Base-by-base conservation (phyloP, 1,284 basidiomycete species). In the Phellinidium pouzarii region DNA sequence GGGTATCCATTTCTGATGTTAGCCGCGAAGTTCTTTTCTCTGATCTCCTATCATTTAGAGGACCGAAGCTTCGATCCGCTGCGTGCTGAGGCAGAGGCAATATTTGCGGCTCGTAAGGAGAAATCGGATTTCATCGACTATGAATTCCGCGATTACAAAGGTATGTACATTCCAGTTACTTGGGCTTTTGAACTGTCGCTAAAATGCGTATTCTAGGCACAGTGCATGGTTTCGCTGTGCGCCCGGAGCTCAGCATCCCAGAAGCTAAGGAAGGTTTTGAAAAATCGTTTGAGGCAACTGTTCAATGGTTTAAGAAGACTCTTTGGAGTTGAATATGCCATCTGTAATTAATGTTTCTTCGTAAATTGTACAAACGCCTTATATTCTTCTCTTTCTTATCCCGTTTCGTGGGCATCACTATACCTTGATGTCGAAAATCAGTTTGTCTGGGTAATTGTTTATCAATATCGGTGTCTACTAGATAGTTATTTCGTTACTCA, bases 141-240 rank as follows among this genome's bases (percentile, higher is more conserved):
- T 58, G 77, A 82, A 60, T 79, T 83, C 60, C 69, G 65, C 40
- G 70, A 72, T 19, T 82, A 82, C 63, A 73, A 74, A 66, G 80
- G 82, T 76, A 52, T 38, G 63, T 56, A 8, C 45, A 31, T 22
- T 14, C 20, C 19, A 8, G 14, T 34, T 5, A 8, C 26, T n/a
- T 44, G 4, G 27, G 19, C 25, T 22, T 25, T 22, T 17, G 11
- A 22, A 25, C 23, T 20, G n/a, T 44, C 17, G 9, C 6, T 36
- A 14, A 29, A 41, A 5, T 2, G 14, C 22, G 14, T 23, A 2
- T 29, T 31, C 9, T 55, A 77, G 78, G 77, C 14, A 81, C 79
- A 1, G 66, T 70, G 2, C 80, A 84, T 57, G 80, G 80, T 0
- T 82, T 81, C 55, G 78, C 75, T 3, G 65, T 67, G 9, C 68